A percentile compares a stretch with the other conserved stretches of the same genome.
Evolutionary conservation across 73 alveolate genomes (phyloP).

Genomic region (Paramecium sonneborni): DNA sequence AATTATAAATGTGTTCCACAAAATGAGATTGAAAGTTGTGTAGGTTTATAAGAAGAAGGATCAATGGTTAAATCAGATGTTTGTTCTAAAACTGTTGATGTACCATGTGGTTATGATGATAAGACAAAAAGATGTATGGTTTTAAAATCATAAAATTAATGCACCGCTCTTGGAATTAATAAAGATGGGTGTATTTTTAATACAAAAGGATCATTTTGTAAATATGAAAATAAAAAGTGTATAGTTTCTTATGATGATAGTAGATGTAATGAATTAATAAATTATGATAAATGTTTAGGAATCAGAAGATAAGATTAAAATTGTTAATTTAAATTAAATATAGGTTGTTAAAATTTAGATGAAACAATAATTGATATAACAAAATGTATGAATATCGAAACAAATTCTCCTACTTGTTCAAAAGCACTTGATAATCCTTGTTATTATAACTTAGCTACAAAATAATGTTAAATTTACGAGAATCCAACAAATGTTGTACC

Average conservation of each 20-base stretch:
- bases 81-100: neutral
- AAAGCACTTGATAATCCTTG: neutral
- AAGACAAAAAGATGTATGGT: neutral
- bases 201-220: neutral
- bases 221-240: neutral
- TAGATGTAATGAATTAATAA: neutral
- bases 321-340: neutral
- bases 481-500: neutral
- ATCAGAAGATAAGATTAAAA: neutral
- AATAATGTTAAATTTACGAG: neutral
- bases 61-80: neutral
- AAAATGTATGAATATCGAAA: neutral
- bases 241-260: neutral
- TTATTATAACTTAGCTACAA: neutral
- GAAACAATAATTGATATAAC: too few species aligned
- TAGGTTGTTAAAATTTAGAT: neutral
- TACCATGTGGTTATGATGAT: neutral
- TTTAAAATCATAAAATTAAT: neutral
- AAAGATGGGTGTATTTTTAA: neutral
- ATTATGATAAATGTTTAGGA: neutral
- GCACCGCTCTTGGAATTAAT: neutral
- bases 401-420: neutral
- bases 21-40: neutral
- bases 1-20: neutral
- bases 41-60: neutral